phyloP scores from a whole-genome alignment of 805 yeast species.

The Myxozyma lipomycoides region DNA sequence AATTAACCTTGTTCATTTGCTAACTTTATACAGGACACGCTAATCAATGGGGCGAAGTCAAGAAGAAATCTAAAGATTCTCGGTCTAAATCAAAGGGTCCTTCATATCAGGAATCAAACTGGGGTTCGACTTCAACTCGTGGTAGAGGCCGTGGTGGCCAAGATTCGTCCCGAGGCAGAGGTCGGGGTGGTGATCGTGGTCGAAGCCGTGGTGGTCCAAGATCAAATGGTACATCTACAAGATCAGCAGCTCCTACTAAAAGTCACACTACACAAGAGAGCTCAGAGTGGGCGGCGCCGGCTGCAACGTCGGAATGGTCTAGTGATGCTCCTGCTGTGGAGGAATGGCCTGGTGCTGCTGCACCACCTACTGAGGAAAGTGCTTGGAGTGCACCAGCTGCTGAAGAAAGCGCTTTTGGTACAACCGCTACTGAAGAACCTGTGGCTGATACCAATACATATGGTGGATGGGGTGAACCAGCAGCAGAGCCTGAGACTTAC shows the following conservation, averaged over 20 bases:
- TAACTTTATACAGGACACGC: constrained; percentile 51
- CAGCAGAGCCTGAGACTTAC: constrained; percentile 61
- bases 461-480: constrained; percentile 37
- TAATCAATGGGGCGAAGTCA: constrained; percentile 90
- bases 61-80: constrained; percentile 44
- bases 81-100: constrained; percentile 29
- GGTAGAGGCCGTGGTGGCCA: constrained; percentile 26
- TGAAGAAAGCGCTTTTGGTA: background rate
- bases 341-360: background rate
- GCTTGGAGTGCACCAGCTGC: background rate
- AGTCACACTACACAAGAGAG: too few relatives aligned
- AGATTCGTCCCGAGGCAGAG: constrained; percentile 23
- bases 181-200: constrained; percentile 18
- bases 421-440: constrained; percentile 24
- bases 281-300: too few relatives aligned
- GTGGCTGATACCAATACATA: constrained; percentile 18
- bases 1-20: too few relatives aligned
- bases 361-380: background rate
- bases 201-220: constrained; percentile 25
- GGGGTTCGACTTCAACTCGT: constrained; percentile 12
- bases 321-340: background rate
- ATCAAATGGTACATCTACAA: background rate
- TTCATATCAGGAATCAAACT: constrained; percentile 8
- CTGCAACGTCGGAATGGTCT: too few relatives aligned
- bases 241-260: background rate